Evolutionary conservation across 495 filamentous ascomycete species (phyloP), one percentile per base, ranked within the genome.

Genomic region (Neurospora terricola): DNA sequence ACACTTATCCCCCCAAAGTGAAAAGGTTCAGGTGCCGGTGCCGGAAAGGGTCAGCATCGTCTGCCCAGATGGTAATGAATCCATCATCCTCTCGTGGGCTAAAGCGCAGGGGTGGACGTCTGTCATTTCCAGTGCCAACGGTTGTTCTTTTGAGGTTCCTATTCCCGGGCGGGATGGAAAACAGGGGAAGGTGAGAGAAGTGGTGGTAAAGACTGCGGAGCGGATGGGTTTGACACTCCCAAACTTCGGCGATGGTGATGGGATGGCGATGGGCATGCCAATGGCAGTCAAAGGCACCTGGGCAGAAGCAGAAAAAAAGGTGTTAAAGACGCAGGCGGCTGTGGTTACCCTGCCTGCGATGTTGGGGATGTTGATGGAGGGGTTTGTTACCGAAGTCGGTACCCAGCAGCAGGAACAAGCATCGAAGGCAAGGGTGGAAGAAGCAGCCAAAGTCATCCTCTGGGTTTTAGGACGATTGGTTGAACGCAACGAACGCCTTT

Each of bases 1-100:
- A 34, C 30, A 34, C 30, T 34, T 3, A 2, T 54, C 45, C 18
- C 23, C 14, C 45, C 74, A 4, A n/a, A n/a, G n/a, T n/a, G n/a
- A n/a, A n/a, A n/a, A n/a, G n/a, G n/a, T n/a, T n/a, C n/a, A n/a
- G n/a, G n/a, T n/a, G n/a, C n/a, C n/a, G n/a, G n/a, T n/a, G n/a
- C 77, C 78, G 0, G 69, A 42, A 9, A 71, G 77, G 12, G 72
- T 84, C 30, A 80, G 74, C 11, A 73, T 85, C 36, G 69, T 81
- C 45, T 83, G 80, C 39, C 79, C 82, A 1, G 74, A 71, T 4
- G 66, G 74, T 27, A 76, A 76, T 36, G 75, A 73, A 43, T 72
- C 77, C 0, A 76, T 79, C 5, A 74, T 84, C 12, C 71, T 72
- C 4, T 73, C 54, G 10, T 84, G 83, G 83, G 79, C 81, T 0